phyloP scores from a whole-genome alignment of 257 asterid species.

The Primulina huaijiensis region DNA sequence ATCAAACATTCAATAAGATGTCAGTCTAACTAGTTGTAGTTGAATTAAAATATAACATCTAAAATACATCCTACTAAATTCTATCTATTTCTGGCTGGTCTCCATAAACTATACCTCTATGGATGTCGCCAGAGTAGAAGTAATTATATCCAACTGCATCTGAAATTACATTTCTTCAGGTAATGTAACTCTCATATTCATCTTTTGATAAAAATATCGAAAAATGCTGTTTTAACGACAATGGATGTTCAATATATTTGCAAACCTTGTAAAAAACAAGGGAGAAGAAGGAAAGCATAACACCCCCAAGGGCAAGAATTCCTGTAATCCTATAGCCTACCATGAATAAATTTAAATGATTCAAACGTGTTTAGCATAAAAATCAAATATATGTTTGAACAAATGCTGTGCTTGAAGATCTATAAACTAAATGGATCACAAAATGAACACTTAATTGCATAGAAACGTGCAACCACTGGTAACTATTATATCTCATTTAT shows the following conservation, averaged over 20 bases:
- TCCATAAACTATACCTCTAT: slow-evolving; percentile 79
- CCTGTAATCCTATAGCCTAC: slow-evolving; percentile 81
- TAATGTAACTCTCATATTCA: slow-evolving; percentile 3
- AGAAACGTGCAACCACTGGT: too few relatives aligned
- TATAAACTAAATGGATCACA: background rate
- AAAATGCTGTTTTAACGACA: background rate
- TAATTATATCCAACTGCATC: slow-evolving; percentile 86
- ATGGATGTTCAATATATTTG: background rate
- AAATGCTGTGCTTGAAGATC: slow-evolving; percentile 4
- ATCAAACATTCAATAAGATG: background rate
- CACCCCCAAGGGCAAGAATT: slow-evolving; percentile 88
- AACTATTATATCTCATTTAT: too few relatives aligned
- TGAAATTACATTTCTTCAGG: slow-evolving; percentile 9
- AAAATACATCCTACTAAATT: slow-evolving; percentile 12
- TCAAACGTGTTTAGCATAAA: slow-evolving; percentile 28
- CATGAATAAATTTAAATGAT: slow-evolving; percentile 55
- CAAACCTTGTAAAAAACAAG: slow-evolving; percentile 91
- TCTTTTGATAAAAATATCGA: slow-evolving; percentile 3
- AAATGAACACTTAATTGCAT: background rate
- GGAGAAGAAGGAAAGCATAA: slow-evolving; percentile 73
- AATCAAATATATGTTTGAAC: background rate
- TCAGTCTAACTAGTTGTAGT: background rate
- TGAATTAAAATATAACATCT: background rate
- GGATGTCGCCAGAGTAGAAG: slow-evolving; percentile 70
- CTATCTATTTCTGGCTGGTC: slow-evolving; percentile 92